Percentiles rank a stretch among this genome's conserved stretches.
phyloP scores from a whole-genome alignment of 345 rosid genomes.

The Clarkia xantiana region DNA sequence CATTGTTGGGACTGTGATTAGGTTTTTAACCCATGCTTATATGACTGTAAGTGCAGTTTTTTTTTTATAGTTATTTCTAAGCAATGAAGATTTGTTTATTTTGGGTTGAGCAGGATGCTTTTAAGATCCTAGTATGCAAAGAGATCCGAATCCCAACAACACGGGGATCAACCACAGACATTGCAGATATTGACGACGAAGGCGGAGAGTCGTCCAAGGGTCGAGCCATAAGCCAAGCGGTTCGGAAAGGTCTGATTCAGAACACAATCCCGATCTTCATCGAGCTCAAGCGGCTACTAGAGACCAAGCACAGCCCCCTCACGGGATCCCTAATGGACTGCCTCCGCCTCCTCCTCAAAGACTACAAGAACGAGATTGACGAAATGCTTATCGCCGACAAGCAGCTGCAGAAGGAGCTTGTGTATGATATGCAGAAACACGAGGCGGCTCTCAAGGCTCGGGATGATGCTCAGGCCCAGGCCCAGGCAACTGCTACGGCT shows the following conservation, averaged over 20 bases:
- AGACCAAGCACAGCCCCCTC: slow-evolving; percentile 86
- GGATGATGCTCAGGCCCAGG: slow-evolving; percentile 52
- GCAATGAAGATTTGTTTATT: too few relatives aligned
- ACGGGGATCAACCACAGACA: slow-evolving; percentile 42
- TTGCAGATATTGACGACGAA: slow-evolving; percentile 51
- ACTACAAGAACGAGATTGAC: slow-evolving; percentile 86
- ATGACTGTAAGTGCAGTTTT: too few relatives aligned
- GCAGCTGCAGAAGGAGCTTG: slow-evolving; percentile 89
- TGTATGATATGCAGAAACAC: slow-evolving; percentile 80
- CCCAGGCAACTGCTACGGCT: slow-evolving; percentile 47
- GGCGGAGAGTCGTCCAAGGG: slow-evolving; percentile 51
- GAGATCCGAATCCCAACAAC: slow-evolving; percentile 52
- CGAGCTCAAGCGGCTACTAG: slow-evolving; percentile 77
- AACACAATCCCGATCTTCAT: slow-evolving; percentile 92
- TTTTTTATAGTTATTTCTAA: too few relatives aligned
- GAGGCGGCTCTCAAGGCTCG: slow-evolving; percentile 59
- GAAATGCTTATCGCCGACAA: slow-evolving; percentile 84
- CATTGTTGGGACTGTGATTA: too few relatives aligned
- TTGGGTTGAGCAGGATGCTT: slow-evolving; percentile 52
- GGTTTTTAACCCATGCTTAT: too few relatives aligned
- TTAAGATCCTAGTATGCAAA: slow-evolving; percentile 74
- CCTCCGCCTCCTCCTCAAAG: slow-evolving; percentile 70
- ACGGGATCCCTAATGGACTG: slow-evolving; percentile 92
- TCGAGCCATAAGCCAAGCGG: slow-evolving; percentile 77
- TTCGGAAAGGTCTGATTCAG: slow-evolving; percentile 74